Percentiles rank a stretch among this genome's conserved stretches.
Evolutionary conservation across 257 asterid genomes (phyloP).

Genomic region (Eustoma russellianum): DNA sequence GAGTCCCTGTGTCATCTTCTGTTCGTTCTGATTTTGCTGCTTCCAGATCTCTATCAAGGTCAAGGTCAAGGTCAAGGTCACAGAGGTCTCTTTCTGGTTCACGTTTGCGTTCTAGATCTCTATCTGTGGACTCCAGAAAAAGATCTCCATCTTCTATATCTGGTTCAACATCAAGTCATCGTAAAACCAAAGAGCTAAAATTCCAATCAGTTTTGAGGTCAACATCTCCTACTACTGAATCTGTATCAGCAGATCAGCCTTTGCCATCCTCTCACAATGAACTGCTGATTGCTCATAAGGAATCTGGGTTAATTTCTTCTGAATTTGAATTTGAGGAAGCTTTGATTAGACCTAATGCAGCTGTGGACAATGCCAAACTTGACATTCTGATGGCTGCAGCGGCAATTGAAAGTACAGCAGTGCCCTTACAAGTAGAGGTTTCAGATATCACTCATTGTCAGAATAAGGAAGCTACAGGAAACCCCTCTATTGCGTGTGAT

Average conservation of each 20-base stretch:
- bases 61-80: constrained; percentile 25
- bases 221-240: constrained; percentile 22
- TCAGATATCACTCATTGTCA: background rate
- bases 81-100: constrained; percentile 10
- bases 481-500: constrained; percentile 11
- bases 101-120: constrained; percentile 8
- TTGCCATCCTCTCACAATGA: constrained; percentile 20
- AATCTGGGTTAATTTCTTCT: constrained; percentile 14
- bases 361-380: constrained; percentile 1
- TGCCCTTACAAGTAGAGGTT: constrained; percentile 3
- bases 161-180: constrained; percentile 20
- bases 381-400: constrained; percentile 3
- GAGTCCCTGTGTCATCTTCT: constrained; percentile 27
- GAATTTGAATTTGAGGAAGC: constrained; percentile 9
- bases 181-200: constrained; percentile 11
- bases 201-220: constrained; percentile 12
- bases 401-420: constrained; percentile 15
- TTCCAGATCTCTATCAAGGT: constrained; percentile 26
- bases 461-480: constrained; percentile 7
- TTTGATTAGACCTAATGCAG: constrained; percentile 8
- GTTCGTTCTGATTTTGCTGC: constrained; percentile 28
- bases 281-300: constrained; percentile 14
- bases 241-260: constrained; percentile 17
- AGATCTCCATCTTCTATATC: constrained; percentile 14
- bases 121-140: constrained; percentile 12